These are phyloP conservation scores for Termitomyces heimii DNA, from an alignment of 768 basidiomycete species.

Conservation along the genomic window DNA sequence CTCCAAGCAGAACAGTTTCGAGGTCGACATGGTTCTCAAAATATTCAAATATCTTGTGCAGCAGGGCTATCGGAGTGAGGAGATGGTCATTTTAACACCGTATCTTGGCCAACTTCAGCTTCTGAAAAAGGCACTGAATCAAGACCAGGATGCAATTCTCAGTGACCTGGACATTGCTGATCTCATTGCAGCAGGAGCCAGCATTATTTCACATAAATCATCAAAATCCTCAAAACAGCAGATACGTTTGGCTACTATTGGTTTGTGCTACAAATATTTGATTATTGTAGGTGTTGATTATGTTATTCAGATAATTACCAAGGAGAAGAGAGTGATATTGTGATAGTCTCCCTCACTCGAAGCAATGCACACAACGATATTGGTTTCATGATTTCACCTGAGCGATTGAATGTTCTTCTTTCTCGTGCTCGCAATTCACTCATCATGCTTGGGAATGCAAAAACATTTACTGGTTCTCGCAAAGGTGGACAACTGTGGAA, in stretches of 20 bases:
- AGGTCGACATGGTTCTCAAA: not conserved
- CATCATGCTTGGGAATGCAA: slow-evolving; percentile 59
- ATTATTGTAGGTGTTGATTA: not conserved
- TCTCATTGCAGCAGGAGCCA: not conserved
- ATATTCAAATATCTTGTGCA: not conserved
- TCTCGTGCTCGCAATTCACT: slow-evolving; percentile 63
- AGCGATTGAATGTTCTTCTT: slow-evolving; percentile 65
- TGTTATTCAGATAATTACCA: slow-evolving; percentile 64
- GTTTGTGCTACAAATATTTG: not conserved
- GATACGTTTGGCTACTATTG: slow-evolving; percentile 32
- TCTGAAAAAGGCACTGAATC: slow-evolving; percentile 23
- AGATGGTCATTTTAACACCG: not conserved
- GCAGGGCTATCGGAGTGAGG: not conserved
- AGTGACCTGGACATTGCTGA: slow-evolving; percentile 33
- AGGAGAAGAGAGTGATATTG: slow-evolving; percentile 69
- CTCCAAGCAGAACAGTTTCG: not conserved
- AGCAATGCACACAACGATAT: slow-evolving; percentile 53
- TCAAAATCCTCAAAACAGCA: slow-evolving; percentile 27
- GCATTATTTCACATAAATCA: not conserved
- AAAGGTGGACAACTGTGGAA: not conserved
- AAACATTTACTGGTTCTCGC: slow-evolving; percentile 25
- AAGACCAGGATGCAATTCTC: slow-evolving; percentile 50
- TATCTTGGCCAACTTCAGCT: slow-evolving; percentile 1
- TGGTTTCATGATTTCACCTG: slow-evolving; percentile 67
- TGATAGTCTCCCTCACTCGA: slow-evolving; percentile 54